phyloP scores from a whole-genome alignment of 2,329 filamentous ascomycete species.

The Mycocentrospora acerina region DNA sequence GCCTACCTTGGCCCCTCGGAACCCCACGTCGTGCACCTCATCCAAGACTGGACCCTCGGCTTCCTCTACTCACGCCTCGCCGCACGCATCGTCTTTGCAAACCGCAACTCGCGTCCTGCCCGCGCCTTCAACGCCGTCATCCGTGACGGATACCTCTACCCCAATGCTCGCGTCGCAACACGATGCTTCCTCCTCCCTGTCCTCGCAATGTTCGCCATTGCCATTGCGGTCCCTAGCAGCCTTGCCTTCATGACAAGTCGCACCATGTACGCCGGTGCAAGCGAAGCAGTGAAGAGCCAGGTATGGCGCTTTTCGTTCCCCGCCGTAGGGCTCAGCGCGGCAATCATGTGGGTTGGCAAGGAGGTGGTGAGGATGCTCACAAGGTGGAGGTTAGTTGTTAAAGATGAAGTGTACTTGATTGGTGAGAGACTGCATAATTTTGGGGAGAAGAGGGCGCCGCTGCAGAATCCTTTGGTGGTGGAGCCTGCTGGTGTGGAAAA shows the following conservation, averaged over 20 bases:
- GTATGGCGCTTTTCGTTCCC: constrained; percentile 76
- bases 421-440: constrained; percentile 96
- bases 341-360: constrained; percentile 54
- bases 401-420: constrained; percentile 95
- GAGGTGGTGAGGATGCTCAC: constrained; percentile 60
- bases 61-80: constrained; percentile 85
- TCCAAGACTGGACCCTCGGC: constrained; percentile 93
- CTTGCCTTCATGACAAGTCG: constrained; percentile 57
- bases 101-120: constrained; percentile 70
- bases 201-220: constrained; percentile 59
- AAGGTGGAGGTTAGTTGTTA: constrained; percentile 76
- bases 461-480: constrained; percentile 4
- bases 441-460: constrained; percentile 55
- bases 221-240: constrained; percentile 65
- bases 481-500: background rate
- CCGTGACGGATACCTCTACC: constrained; percentile 70
- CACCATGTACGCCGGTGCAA: constrained; percentile 41
- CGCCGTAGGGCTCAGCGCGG: constrained; percentile 50
- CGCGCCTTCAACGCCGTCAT: constrained; percentile 74
- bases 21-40: constrained; percentile 75
- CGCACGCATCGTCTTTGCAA: constrained; percentile 66
- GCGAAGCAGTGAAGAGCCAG: constrained; percentile 51
- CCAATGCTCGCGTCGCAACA: constrained; percentile 76
- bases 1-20: constrained; percentile 61
- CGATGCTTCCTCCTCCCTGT: constrained; percentile 83